These are phyloP conservation scores for Tuber brumale DNA, from an alignment of 495 filamentous ascomycete species.

Conservation along the genomic window DNA sequence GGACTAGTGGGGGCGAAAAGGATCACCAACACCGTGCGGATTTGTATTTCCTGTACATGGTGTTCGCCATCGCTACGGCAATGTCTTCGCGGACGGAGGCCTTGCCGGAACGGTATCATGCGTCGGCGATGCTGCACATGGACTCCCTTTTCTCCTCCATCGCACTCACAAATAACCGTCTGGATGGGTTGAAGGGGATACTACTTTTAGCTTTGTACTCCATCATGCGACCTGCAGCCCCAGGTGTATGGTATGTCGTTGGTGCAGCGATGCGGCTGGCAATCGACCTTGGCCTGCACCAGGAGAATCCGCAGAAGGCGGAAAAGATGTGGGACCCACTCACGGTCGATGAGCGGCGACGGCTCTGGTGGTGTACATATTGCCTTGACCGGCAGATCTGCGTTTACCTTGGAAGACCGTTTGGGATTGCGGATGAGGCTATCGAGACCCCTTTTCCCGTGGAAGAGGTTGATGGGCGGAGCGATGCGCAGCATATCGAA, in stretches of 20 bases:
- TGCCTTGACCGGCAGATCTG: constrained; percentile 51
- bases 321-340: constrained; percentile 41
- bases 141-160: constrained; percentile 35
- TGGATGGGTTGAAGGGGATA: constrained; percentile 45
- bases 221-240: constrained; percentile 49
- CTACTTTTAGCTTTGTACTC: constrained; percentile 51
- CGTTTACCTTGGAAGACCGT: constrained; percentile 48
- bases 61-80: constrained; percentile 38
- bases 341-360: constrained; percentile 49
- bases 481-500: constrained; percentile 44
- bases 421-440: constrained; percentile 51
- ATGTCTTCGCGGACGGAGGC: constrained; percentile 24
- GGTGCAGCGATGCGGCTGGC: constrained; percentile 49
- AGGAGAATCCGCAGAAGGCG: constrained; percentile 42
- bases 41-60: constrained; percentile 39
- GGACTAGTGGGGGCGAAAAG: constrained; percentile 15
- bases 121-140: constrained; percentile 38
- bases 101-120: constrained; percentile 38
- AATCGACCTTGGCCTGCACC: constrained; percentile 50
- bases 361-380: constrained; percentile 52
- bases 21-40: constrained; percentile 36
- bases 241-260: constrained; percentile 52
- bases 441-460: constrained; percentile 47
- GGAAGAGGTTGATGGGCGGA: constrained; percentile 48
- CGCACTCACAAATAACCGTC: constrained; percentile 33